A percentile compares a stretch with the other conserved stretches of the same genome.
Evolutionary conservation across 2,329 filamentous ascomycete genomes (phyloP).

Genomic region (Fusarium circinatum): DNA sequence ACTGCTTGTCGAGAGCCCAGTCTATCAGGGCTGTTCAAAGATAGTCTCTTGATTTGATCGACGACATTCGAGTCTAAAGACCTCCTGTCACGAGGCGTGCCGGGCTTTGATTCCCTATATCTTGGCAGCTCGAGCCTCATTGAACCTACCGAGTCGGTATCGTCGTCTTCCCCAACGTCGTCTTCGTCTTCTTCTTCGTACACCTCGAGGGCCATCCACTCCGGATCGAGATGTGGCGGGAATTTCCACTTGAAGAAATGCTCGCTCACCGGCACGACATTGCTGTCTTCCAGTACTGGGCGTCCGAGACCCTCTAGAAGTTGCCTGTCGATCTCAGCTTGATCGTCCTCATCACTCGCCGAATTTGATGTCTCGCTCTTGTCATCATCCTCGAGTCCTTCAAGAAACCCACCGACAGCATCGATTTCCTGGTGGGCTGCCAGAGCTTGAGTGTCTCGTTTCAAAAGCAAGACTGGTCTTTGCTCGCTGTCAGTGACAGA

Average conservation of each 20-base stretch:
- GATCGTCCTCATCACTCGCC: constrained; percentile 43
- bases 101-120: constrained; percentile 14
- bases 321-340: constrained; percentile 60
- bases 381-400: constrained; percentile 51
- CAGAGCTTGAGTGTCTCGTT: constrained; percentile 42
- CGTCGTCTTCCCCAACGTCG: constrained; percentile 50
- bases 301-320: constrained; percentile 44
- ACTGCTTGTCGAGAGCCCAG: constrained; percentile 5
- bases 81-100: constrained; percentile 27
- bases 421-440: background rate
- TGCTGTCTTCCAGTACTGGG: background rate
- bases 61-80: constrained; percentile 54
- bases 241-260: constrained; percentile 51
- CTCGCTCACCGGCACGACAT: background rate
- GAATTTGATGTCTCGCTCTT: constrained; percentile 21
- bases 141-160: constrained; percentile 59
- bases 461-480: constrained; percentile 49
- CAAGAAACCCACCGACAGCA: constrained; percentile 48
- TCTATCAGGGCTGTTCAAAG: constrained; percentile 42
- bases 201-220: constrained; percentile 93
- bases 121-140: constrained; percentile 47
- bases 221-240: constrained; percentile 81
- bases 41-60: constrained; percentile 54
- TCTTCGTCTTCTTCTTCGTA: constrained; percentile 67
- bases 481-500: constrained; percentile 60